phyloP scores from a whole-genome alignment of 2,329 filamentous ascomycete species.

The Trichophyton equinum region DNA sequence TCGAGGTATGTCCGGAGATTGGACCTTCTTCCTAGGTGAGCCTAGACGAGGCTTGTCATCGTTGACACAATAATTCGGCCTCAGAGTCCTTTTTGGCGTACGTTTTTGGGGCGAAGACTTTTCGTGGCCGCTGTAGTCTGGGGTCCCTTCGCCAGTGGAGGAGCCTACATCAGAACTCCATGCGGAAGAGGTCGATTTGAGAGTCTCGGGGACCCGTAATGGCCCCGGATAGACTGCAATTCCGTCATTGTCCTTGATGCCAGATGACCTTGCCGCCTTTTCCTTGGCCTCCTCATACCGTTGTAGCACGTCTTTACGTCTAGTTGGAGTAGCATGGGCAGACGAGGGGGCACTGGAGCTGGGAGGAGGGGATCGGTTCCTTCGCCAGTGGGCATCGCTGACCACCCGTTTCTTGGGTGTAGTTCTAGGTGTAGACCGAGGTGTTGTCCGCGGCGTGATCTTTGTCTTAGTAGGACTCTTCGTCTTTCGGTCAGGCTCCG shows the following conservation, averaged over 20 bases:
- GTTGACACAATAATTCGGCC: slow-evolving; percentile 3
- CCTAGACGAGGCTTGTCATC: neutral
- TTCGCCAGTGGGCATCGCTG: slow-evolving; percentile 76
- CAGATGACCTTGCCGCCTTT: neutral
- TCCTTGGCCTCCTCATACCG: slow-evolving; percentile 8
- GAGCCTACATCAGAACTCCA: slow-evolving; percentile 9
- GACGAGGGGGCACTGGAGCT: slow-evolving; percentile 26
- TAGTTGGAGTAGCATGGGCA: slow-evolving; percentile 30
- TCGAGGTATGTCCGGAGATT: neutral
- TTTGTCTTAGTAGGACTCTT: slow-evolving; percentile 5
- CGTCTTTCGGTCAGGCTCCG: slow-evolving; percentile 9
- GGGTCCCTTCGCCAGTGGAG: neutral
- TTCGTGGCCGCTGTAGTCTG: neutral
- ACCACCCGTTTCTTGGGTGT: slow-evolving; percentile 84
- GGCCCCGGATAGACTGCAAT: slow-evolving; percentile 19
- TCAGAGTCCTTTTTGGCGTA: slow-evolving; percentile 1
- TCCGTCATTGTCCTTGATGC: slow-evolving; percentile 14
- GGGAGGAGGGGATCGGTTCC: slow-evolving; percentile 35
- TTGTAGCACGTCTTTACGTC: slow-evolving; percentile 31
- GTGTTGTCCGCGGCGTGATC: slow-evolving; percentile 18
- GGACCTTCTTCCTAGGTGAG: neutral
- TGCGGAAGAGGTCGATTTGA: slow-evolving; percentile 14
- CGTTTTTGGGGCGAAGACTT: neutral
- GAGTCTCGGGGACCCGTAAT: slow-evolving; percentile 13
- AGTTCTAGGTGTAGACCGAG: slow-evolving; percentile 20